These are phyloP conservation scores for Parascedosporium putredinis DNA, from an alignment of 2,329 filamentous ascomycete species.

Conservation along the genomic window DNA sequence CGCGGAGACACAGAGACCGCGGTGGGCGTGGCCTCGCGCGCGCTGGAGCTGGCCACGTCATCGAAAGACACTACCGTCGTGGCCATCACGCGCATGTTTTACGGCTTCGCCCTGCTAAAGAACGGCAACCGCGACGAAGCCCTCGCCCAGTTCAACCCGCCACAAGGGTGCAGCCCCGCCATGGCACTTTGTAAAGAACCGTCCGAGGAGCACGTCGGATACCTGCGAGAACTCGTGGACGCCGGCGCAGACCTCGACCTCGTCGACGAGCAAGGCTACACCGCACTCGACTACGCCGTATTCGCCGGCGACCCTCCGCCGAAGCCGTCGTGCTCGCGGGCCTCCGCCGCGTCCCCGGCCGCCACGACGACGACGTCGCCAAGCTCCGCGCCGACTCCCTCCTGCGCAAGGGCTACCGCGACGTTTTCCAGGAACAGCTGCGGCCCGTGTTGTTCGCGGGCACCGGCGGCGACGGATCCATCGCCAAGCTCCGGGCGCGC, in stretches of 20 bases:
- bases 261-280: conserved; percentile 24
- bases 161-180: conserved; percentile 19
- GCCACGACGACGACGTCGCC: conserved; percentile 8
- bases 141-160: conserved; percentile 18
- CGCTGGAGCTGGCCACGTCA: conserved; percentile 10
- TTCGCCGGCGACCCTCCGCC: conserved; percentile 19
- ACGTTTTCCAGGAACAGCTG: conserved; percentile 26
- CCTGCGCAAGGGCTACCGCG: conserved; percentile 23
- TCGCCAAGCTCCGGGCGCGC: conserved; percentile 14
- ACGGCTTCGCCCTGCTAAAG: conserved; percentile 19
- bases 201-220: conserved; percentile 22
- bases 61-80: conserved; percentile 18
- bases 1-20: conserved; percentile 15
- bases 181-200: conserved; percentile 28
- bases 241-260: conserved; percentile 21
- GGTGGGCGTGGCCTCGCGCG: conserved; percentile 11
- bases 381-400: conserved; percentile 15
- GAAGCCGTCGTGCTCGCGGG: conserved; percentile 19
- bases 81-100: conserved; percentile 22
- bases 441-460: conserved; percentile 21
- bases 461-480: conserved; percentile 9
- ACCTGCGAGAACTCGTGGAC: conserved; percentile 22
- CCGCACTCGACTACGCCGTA: conserved; percentile 26
- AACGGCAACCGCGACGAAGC: conserved; percentile 17
- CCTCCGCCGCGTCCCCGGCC: conserved; percentile 10